Conservation (phyloP, 2,329 filamentous ascomycete species). For the Aspergillus novoparasiticus region DNA sequence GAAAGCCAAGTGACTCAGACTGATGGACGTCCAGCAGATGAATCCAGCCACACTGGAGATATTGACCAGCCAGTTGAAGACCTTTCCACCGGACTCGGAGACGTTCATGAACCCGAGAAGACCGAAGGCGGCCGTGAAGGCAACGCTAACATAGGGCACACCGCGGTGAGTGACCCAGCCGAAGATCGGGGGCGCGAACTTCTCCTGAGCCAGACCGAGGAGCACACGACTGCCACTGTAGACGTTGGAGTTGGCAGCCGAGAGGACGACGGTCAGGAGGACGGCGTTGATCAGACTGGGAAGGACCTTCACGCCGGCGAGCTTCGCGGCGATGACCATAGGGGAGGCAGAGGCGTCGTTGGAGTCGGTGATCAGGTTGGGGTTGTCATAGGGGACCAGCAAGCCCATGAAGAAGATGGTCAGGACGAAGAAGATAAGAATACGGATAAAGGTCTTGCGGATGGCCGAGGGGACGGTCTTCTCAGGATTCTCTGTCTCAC, state of each 20-base stretch:
- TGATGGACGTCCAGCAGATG: constrained; percentile 36
- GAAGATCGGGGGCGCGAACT: constrained; percentile 45
- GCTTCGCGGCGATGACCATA: constrained; percentile 44
- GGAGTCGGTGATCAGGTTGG: constrained; percentile 46
- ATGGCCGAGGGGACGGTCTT: constrained; percentile 72
- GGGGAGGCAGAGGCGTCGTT: constrained; percentile 34
- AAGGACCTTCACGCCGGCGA: constrained; percentile 36
- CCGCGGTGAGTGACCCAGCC: constrained; percentile 42
- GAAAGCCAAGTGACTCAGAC: constrained; percentile 64
- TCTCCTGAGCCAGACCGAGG: constrained; percentile 60
- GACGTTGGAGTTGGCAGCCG: constrained; percentile 42
- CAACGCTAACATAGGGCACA: constrained; percentile 45
- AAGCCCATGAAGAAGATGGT: constrained; percentile 67
- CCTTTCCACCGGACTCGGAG: constrained; percentile 61
- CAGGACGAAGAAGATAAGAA: constrained; percentile 59
- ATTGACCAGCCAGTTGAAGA: constrained; percentile 50
- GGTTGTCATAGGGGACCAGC: constrained; percentile 65
- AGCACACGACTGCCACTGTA: constrained; percentile 63
- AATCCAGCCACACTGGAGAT: constrained; percentile 35
- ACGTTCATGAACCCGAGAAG: constrained; percentile 71
- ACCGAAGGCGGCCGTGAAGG: constrained; percentile 54
- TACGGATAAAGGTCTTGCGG: constrained; percentile 72
- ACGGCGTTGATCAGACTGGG: constrained; percentile 42
- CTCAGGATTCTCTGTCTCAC: constrained; percentile 71
- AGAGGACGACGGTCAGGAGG: constrained; percentile 42